Evolutionary conservation across 2,329 filamentous ascomycete species (phyloP).

Genomic region (Aphanocladium album): DNA sequence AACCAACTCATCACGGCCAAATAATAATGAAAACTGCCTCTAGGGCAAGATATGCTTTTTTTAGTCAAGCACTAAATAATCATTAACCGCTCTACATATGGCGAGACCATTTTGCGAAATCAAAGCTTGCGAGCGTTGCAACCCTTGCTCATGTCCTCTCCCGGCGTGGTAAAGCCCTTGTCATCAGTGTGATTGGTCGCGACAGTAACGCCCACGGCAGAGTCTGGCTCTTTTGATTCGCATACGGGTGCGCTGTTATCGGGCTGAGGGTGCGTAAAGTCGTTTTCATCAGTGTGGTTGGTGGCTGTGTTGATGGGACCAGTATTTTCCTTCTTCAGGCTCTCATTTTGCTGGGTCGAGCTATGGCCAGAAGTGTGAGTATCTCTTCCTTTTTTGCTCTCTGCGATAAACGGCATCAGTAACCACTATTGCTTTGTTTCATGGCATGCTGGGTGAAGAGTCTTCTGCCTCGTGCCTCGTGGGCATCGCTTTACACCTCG

Average conservation of each 20-base stretch:
- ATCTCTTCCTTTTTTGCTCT: background rate
- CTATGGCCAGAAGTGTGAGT: background rate
- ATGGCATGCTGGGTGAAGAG: background rate
- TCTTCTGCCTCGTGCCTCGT: background rate
- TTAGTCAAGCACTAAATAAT: no score
- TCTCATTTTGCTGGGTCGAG: background rate
- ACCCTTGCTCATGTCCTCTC: background rate
- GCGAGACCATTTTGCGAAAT: background rate
- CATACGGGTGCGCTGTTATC: background rate
- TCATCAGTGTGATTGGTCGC: background rate
- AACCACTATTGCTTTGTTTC: background rate
- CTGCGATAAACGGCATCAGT: background rate
- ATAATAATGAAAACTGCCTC: no score
- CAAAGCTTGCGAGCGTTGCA: background rate
- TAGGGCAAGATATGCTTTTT: no score
- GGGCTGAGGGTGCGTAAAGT: background rate
- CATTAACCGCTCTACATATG: background rate
- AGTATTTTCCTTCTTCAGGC: background rate
- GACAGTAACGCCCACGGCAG: background rate
- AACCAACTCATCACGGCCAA: no score
- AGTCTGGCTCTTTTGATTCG: background rate
- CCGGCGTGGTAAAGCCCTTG: background rate
- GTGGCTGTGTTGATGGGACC: background rate
- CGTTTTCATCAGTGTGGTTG: background rate
- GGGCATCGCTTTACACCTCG: background rate